Base-by-base conservation (phyloP, 2,329 filamentous ascomycete species). In the Thielaviopsis punctulata region DNA sequence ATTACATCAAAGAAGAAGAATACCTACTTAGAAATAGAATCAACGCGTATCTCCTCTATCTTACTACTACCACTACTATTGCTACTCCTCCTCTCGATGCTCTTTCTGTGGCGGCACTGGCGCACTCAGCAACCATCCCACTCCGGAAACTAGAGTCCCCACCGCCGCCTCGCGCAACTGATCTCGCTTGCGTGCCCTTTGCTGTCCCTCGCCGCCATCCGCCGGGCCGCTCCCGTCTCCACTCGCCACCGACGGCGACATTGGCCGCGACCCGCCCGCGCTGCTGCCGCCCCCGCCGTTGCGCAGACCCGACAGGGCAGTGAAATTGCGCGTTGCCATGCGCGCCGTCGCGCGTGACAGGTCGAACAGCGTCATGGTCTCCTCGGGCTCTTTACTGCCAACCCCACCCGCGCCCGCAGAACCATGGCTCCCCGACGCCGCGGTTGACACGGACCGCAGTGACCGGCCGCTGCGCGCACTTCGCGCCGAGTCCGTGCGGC, bases 141-240 rank as follows among this genome's bases (percentile, higher is more conserved):
- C 75, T 18, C 80, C 77, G 44, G 76, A 79, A 2, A 80, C 80
- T 46, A 84, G 62, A 1, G 79, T 80, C n/a, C 77, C 79, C 52
- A 81, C 77, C 8, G 80, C 80, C 33, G 73, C 80, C 55, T 82
- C 79, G 57, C 77, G 70, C 41, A 84, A 60, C 63, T 83, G 81
- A 62, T 90, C 86, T 58, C 86, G 73, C 69, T 82, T 89, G 59
- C 85, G 64, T 48, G 62, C 58, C 52, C 60, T 57, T 18, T 61
- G 57, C 6, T 62, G 60, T 30, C 63, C 62, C n/a, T 57, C 53
- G 3, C 45, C 4, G 25, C 12, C 27, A 12, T 49, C 46, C 10
- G 13, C 21, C 12, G 50, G 46, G 25, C 44, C 33, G 18, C 27
- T 39, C 8, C 30, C 51, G 24, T 58, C 59, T 23, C 59, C 60